Conservation (phyloP, 202 grass and related monocot genomes). For the Zoysia matrella region DNA sequence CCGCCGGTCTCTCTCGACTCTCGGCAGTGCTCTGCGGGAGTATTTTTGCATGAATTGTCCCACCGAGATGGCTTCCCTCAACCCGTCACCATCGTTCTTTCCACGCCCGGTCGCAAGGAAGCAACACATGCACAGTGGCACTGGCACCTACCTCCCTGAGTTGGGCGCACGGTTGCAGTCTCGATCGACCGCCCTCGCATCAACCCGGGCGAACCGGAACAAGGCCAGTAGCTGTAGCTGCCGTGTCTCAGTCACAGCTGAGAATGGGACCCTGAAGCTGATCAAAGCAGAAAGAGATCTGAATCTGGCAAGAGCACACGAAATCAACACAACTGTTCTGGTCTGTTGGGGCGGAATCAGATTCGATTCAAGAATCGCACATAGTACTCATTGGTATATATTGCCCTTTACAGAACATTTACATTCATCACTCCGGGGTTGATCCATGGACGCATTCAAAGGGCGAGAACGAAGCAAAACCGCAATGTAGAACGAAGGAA, state of each 20-base stretch:
- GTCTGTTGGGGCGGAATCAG: background rate
- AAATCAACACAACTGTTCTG: background rate
- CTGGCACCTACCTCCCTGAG: background rate
- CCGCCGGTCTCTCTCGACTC: too few relatives aligned
- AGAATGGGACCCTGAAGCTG: conserved; percentile 45
- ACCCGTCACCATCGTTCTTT: background rate
- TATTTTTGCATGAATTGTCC: too few relatives aligned
- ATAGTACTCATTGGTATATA: too few relatives aligned
- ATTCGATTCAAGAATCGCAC: too few relatives aligned
- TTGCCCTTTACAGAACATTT: conserved; percentile 4
- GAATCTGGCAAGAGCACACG: conserved; percentile 15
- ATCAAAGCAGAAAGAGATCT: conserved; percentile 45
- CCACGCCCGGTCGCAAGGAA: background rate
- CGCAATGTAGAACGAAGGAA: background rate
- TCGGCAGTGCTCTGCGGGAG: background rate
- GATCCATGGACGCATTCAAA: conserved; percentile 1
- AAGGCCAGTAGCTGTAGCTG: conserved; percentile 31
- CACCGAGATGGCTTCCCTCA: too few relatives aligned
- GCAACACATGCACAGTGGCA: background rate
- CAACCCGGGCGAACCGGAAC: background rate
- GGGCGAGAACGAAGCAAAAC: background rate
- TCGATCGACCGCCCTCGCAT: background rate
- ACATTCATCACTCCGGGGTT: background rate
- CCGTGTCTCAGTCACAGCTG: conserved; percentile 38
- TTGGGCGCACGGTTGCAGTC: conserved; percentile 26